Conservation (phyloP, 805 yeast species). For the Yamadazyma sp. region DNA sequence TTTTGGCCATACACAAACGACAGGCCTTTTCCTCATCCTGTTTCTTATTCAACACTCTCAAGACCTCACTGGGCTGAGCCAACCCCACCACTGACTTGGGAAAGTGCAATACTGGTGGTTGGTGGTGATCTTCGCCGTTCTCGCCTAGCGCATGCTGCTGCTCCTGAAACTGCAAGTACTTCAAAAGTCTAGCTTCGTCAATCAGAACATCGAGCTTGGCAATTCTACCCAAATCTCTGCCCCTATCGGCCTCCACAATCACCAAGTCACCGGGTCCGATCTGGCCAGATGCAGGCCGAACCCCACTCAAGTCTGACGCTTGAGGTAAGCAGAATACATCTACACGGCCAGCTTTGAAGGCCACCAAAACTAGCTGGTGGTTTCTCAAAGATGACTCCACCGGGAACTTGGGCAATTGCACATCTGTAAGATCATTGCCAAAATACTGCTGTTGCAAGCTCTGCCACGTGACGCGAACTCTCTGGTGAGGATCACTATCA, state of each 20-base stretch:
- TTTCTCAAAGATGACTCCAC: conserved; percentile 35
- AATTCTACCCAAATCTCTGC: conserved; percentile 71
- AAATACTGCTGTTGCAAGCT: conserved; percentile 28
- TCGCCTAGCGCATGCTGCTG: conserved; percentile 63
- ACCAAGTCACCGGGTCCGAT: conserved; percentile 64
- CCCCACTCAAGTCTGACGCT: neutral
- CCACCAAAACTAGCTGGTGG: conserved; percentile 55
- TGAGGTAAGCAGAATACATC: conserved; percentile 70
- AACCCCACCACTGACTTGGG: conserved; percentile 67
- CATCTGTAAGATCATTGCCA: conserved; percentile 31
- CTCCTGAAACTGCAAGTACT: conserved; percentile 65
- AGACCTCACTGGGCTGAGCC: conserved; percentile 62
- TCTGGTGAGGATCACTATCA: conserved; percentile 35
- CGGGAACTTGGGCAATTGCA: conserved; percentile 38
- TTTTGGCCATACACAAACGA: conserved; percentile 57
- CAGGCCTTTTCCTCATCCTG: conserved; percentile 72
- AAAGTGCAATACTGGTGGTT: conserved; percentile 52
- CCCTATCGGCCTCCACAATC: conserved; percentile 82
- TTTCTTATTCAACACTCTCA: conserved; percentile 55
- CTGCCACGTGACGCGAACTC: conserved; percentile 36
- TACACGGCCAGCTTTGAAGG: conserved; percentile 75
- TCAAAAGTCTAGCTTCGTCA: conserved; percentile 68
- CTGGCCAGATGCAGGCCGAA: conserved; percentile 21
- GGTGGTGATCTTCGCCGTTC: conserved; percentile 5
- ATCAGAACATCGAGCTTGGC: conserved; percentile 55